Conservation (phyloP, 495 filamentous ascomycete genomes). For the Hypoxylon lienhwacheense region DNA sequence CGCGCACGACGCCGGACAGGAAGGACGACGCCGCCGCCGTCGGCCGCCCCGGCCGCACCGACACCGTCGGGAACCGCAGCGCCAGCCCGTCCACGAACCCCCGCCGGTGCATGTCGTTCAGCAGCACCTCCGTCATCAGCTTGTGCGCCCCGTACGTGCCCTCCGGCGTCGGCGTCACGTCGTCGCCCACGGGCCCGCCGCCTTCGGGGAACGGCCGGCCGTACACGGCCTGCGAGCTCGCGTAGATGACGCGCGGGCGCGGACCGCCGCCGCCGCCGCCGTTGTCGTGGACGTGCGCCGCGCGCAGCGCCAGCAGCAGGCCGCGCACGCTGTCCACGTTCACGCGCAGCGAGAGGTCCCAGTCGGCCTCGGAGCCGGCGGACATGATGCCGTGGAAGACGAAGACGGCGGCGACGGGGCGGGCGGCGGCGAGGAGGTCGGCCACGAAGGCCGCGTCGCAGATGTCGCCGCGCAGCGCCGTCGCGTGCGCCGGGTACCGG, state of each 20-base stretch:
- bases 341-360: constrained; percentile 70
- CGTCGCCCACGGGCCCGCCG: constrained; percentile 37
- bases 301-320: constrained; percentile 63
- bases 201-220: constrained; percentile 43
- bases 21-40: constrained; percentile 76
- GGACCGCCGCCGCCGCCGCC: no score
- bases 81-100: constrained; percentile 68
- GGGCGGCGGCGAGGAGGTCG: constrained; percentile 49
- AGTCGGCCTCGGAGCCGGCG: constrained; percentile 71
- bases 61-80: constrained; percentile 74
- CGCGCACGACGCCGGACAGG: constrained; percentile 65
- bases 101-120: constrained; percentile 76
- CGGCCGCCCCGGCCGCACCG: constrained; percentile 72
- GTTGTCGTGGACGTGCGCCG: no score
- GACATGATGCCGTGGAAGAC: constrained; percentile 89
- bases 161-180: constrained; percentile 64
- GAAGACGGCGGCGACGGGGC: constrained; percentile 65
- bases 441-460: constrained; percentile 53
- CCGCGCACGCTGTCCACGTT: constrained; percentile 72
- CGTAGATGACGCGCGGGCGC: constrained; percentile 66
- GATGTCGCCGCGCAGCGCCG: constrained; percentile 64
- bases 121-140: constrained; percentile 68
- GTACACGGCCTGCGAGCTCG: constrained; percentile 49
- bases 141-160: constrained; percentile 80
- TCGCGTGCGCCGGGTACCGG: constrained; percentile 55